Conservation (phyloP, 352 stramenopile species). For the Phytophthora ramorum region DNA sequence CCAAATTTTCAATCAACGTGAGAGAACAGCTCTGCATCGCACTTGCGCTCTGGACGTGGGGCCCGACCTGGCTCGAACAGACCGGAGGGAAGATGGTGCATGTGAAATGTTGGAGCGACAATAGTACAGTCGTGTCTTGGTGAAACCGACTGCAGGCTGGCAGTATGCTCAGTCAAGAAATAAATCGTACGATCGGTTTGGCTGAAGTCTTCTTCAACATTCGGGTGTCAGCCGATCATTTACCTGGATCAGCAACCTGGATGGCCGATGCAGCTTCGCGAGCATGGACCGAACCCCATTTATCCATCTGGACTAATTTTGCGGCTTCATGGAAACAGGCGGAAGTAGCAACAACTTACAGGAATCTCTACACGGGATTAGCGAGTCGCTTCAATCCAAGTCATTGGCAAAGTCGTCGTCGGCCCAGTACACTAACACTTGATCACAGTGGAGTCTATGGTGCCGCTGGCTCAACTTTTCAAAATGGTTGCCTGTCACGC, state of each 20-base stretch:
- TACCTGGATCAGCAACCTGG: conserved; percentile 19
- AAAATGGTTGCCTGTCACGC: conserved; percentile 4
- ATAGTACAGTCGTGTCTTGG: conserved; percentile 19
- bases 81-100: not conserved
- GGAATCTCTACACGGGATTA: conserved; percentile 30
- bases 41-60: conserved; percentile 27
- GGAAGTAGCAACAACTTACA: conserved; percentile 1
- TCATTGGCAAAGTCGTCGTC: conserved; percentile 21
- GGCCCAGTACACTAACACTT: conserved; percentile 13
- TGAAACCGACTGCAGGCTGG: conserved; percentile 25
- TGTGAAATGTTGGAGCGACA: conserved; percentile 41
- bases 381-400: conserved; percentile 20
- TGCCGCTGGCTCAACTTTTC: conserved; percentile 4
- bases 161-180: conserved; percentile 35
- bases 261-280: conserved; percentile 40
- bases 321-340: conserved; percentile 13
- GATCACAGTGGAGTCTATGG: conserved; percentile 8
- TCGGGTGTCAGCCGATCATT: conserved; percentile 14
- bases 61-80: not conserved
- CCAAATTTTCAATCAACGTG: conserved; percentile 46
- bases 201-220: conserved; percentile 25
- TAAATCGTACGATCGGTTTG: conserved; percentile 40
- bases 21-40: conserved; percentile 38
- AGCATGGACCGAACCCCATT: conserved; percentile 22
- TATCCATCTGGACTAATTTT: conserved; percentile 24